Evolutionary conservation across 345 rosid genomes (phyloP).

Genomic region (Turritis glabra): DNA sequence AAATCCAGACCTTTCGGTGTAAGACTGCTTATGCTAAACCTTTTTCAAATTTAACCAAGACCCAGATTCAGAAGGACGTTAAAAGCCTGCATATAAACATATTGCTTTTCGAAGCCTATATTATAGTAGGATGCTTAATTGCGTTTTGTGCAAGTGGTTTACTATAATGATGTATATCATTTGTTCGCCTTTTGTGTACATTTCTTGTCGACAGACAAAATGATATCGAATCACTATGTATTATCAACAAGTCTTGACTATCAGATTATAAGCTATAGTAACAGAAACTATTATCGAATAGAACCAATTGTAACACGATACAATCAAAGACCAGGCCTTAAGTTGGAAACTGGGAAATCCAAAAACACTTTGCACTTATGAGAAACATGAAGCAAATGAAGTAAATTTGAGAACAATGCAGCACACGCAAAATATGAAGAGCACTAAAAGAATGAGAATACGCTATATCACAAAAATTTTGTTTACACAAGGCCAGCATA

Average conservation of each 20-base stretch:
- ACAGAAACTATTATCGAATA: not conserved
- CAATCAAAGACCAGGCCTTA: not conserved
- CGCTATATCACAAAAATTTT: slow-evolving; percentile 34
- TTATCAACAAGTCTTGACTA: not conserved
- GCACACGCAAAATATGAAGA: slow-evolving; percentile 17
- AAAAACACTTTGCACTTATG: slow-evolving; percentile 27
- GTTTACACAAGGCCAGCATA: slow-evolving; percentile 28
- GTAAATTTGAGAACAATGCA: not conserved
- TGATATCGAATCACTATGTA: not conserved
- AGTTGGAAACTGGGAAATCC: not conserved
- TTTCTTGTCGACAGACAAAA: not conserved
- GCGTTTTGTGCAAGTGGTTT: not conserved
- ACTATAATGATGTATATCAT: too few species aligned
- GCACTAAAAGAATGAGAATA: slow-evolving; percentile 31
- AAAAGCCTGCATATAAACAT: not conserved
- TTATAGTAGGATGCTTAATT: too few species aligned
- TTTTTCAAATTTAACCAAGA: too few species aligned
- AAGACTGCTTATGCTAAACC: too few species aligned
- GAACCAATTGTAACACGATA: slow-evolving; percentile 43
- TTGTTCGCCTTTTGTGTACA: not conserved
- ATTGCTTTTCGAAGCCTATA: not conserved
- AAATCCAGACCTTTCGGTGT: not conserved
- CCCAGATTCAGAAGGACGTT: not conserved
- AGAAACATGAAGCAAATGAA: slow-evolving; percentile 6
- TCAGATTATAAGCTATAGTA: not conserved